Evolutionary conservation across 2,329 filamentous ascomycete genomes (phyloP).

Genomic region (Tolypocladium tundrense): DNA sequence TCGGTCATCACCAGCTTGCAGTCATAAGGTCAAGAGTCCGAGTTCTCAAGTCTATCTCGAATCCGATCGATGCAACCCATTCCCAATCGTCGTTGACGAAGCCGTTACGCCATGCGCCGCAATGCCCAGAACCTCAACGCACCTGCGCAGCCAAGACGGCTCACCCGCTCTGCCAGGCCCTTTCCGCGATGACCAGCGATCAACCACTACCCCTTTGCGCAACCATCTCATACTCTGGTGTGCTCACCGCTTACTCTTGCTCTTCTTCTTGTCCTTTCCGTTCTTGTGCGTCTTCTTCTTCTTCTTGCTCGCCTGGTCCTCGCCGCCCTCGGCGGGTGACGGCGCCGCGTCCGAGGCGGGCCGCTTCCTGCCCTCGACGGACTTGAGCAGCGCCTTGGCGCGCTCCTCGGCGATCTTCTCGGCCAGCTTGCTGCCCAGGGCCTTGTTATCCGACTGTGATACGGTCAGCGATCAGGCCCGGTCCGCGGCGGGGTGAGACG

Average conservation of each 20-base stretch:
- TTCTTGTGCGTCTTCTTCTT: slow-evolving; percentile 22
- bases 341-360: slow-evolving; percentile 21
- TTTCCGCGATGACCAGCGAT: background rate
- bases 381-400: slow-evolving; percentile 39
- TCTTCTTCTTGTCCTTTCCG: slow-evolving; percentile 9
- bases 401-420: slow-evolving; percentile 48
- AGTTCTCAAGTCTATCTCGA: background rate
- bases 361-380: slow-evolving; percentile 35
- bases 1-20: background rate
- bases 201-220: background rate
- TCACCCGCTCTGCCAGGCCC: background rate
- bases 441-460: slow-evolving; percentile 37
- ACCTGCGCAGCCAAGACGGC: background rate
- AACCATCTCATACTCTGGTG: background rate
- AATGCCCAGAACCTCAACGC: background rate
- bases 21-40: background rate
- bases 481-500: background rate
- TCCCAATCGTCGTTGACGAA: background rate
- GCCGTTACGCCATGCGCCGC: background rate
- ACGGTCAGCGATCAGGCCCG: slow-evolving; percentile 3
- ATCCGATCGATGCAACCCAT: background rate
- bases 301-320: slow-evolving; percentile 17
- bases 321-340: slow-evolving; percentile 9
- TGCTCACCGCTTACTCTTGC: background rate
- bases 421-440: slow-evolving; percentile 39